Evolutionary conservation across 257 asterid genomes (phyloP).

Genomic region (Penstemon barbatus): DNA sequence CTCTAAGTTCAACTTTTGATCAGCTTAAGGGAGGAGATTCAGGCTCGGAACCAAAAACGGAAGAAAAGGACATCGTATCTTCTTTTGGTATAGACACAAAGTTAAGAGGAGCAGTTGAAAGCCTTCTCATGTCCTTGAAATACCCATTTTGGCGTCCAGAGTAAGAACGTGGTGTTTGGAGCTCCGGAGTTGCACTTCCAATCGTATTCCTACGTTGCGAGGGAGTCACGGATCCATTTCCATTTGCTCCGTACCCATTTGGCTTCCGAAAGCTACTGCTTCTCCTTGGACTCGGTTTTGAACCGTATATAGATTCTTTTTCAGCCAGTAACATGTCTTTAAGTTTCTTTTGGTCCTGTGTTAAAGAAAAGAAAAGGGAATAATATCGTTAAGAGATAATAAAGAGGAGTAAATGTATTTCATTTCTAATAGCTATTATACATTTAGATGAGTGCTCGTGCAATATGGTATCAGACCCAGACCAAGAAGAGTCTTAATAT

Average conservation of each 20-base stretch:
- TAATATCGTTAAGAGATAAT: background rate
- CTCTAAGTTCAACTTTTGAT: slow-evolving; percentile 25
- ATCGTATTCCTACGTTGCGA: slow-evolving; percentile 82
- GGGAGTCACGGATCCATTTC: slow-evolving; percentile 81
- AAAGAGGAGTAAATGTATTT: no score
- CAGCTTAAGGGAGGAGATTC: slow-evolving; percentile 79
- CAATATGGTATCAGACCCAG: no score
- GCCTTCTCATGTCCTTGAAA: slow-evolving; percentile 83
- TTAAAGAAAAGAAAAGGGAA: slow-evolving; percentile 2
- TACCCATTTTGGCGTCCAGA: slow-evolving; percentile 65
- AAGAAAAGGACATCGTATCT: slow-evolving; percentile 87
- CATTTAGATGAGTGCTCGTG: no score
- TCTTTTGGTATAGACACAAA: slow-evolving; percentile 74
- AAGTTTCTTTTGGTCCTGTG: slow-evolving; percentile 85
- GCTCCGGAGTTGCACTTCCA: slow-evolving; percentile 66
- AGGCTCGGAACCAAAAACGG: slow-evolving; percentile 84
- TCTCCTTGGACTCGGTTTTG: slow-evolving; percentile 91
- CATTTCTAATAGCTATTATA: no score
- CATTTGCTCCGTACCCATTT: slow-evolving; percentile 55
- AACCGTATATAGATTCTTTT: slow-evolving; percentile 83
- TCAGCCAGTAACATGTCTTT: slow-evolving; percentile 81
- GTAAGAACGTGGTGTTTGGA: slow-evolving; percentile 80
- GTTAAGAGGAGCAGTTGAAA: slow-evolving; percentile 78
- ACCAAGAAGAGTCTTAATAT: no score
- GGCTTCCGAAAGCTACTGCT: slow-evolving; percentile 64